Base-by-base conservation (phyloP, 2,329 filamentous ascomycete genomes). In the Lizonia empirigonia region DNA sequence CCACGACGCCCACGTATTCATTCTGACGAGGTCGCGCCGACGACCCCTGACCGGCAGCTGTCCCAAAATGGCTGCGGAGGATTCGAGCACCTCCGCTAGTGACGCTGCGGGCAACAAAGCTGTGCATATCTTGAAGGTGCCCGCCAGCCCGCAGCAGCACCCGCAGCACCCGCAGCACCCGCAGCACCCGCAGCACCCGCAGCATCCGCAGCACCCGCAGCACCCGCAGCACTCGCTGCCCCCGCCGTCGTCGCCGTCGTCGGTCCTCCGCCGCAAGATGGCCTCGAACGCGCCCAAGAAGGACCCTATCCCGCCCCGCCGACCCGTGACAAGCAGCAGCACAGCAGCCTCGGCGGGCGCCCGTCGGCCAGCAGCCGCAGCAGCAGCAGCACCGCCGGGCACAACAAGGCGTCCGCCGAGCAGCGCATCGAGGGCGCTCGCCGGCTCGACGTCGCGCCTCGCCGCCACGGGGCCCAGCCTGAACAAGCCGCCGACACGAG, bases 401-500 rank as follows among this genome's bases (percentile, higher is more conserved):
- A 44, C 65, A 50, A 55, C 64, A 50, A 47, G 63, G 16, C 50
- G 64, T 7, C 56, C 69, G 10, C 33, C 48, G 9, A 62, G 53
- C 56, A 63, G 68, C 53, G 64, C 67, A 8, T 40, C 48, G n/a
- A 67, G 59, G 49, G 53, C 68, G 7, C 53, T 55, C 22, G 32
- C 61, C 29, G 62, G 54, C 55, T 47, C 67, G 5, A 61, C 67
- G 7, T 52, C 60, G n/a, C 66, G 70, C 36, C 57, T 63, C 5
- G 58, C 62, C 23, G 58, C 64, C 3, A 44, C 55, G 2, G 70
- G 63, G 8, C 65, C 64, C 7, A 69, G 65, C 50, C 51, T 72
- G 56, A 73, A 62, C 61, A 73, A 72, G 59, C 67, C 70, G 13
- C 66, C 70, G 33, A 72, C 69, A 57, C 70, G 70, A 57, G 67